A percentile compares a stretch with the other conserved stretches of the same genome.
phyloP scores from a whole-genome alignment of 2,329 filamentous ascomycete species.

The Ophiostoma australiae region DNA sequence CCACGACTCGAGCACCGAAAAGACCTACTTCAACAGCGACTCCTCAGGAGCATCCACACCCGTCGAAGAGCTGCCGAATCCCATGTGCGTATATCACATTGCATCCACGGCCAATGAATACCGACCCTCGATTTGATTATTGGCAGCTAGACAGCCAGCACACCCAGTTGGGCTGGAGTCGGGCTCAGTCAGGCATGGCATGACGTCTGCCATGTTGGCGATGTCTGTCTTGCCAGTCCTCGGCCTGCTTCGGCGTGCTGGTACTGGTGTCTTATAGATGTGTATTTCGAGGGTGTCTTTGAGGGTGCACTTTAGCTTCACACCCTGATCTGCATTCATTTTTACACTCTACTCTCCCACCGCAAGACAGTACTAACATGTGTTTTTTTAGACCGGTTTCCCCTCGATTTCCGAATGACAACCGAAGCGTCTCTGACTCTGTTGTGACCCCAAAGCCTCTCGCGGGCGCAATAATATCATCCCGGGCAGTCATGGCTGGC shows the following conservation, averaged over 20 bases:
- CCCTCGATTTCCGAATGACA: conserved; percentile 45
- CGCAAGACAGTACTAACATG: conserved; percentile 5
- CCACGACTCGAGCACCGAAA: conserved; percentile 28
- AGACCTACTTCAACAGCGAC: conserved; percentile 38
- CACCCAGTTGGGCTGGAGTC: background rate
- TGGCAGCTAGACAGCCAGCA: background rate
- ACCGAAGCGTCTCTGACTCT: conserved; percentile 42
- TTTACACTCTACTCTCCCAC: background rate
- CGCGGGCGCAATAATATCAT: conserved; percentile 38
- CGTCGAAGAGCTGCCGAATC: conserved; percentile 30
- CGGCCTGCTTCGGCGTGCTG: background rate
- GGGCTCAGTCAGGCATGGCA: background rate
- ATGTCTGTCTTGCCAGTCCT: background rate
- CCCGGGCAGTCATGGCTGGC: conserved; percentile 46
- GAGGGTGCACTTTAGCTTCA: background rate
- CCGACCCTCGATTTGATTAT: background rate
- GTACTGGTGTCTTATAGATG: background rate
- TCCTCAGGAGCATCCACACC: conserved; percentile 36
- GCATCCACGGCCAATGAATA: background rate
- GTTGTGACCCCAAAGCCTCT: conserved; percentile 41
- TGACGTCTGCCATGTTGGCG: background rate
- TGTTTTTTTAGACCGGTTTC: conserved; percentile 31
- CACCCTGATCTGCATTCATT: background rate
- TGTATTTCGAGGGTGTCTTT: background rate
- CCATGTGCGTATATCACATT: conserved; percentile 32